Evolutionary conservation across 805 yeast genomes (phyloP), one percentile per base, ranked within the genome.

Genomic region (Kodamaea hsintzibuensis): DNA sequence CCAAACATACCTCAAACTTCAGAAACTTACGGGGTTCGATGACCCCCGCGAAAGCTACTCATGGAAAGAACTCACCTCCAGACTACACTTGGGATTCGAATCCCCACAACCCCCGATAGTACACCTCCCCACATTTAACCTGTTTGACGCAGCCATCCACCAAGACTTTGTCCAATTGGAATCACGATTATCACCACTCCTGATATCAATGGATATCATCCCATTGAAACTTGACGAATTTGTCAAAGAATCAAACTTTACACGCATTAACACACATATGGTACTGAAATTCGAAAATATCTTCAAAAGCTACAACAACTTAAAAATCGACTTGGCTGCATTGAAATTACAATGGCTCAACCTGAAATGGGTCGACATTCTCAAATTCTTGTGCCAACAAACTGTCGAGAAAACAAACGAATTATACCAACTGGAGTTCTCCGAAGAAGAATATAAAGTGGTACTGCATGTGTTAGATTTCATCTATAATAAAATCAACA

Each of bases 291-390:
- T 43, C 38, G 55, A 57, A 7, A 43, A 25, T 17, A 14, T 57
- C 7, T n/a, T 38, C 14, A 68, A 67, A 10, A 74, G 76, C 55
- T 77, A 80, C 68, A 64, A 72, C 16, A 67, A 70, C 52, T 65
- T 85, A 47, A 69, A 71, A 8, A 60, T 61, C 9, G 81, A 80
- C 49, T 57, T 82, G 12, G 63, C 63, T 2, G 67, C 63, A 6
- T 67, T 85, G 55, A 79, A 79, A 59, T 56, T 54, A 3, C 82
- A 80, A 42, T 58, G 80, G 27, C 73, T 86, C 3, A 85, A 83
- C 55, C 63, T 70, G 27, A 76, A 83, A 62, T 86, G 90, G 89
- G 68, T 73, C 57, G 77, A 77, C 19, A 70, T 84, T 1, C 83
- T 85, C 56, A 68, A 69, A 25, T 78, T 73, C 54, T 62, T 85